Evolutionary conservation across 805 yeast genomes (phyloP).

Genomic region (Saccharomycopsis selenospora): DNA sequence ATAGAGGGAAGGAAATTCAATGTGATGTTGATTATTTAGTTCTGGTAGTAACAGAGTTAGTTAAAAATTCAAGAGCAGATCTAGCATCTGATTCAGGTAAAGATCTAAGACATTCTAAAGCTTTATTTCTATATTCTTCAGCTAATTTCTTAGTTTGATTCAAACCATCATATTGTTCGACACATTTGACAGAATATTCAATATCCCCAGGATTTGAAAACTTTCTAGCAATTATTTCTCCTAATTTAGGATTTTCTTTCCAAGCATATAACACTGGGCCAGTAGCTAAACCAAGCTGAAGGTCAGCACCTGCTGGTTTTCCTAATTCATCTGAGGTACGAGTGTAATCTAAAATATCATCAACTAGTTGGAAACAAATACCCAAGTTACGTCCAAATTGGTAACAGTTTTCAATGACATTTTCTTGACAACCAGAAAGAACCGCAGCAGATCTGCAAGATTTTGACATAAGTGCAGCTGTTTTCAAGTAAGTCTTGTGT

Average conservation of each 20-base stretch:
- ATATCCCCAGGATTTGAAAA: constrained; percentile 79
- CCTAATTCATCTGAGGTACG: constrained; percentile 81
- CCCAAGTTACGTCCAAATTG: constrained; percentile 91
- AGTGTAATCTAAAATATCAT: constrained; percentile 92
- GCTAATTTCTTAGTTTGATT: constrained; percentile 72
- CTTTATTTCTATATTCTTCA: constrained; percentile 65
- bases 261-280: constrained; percentile 96
- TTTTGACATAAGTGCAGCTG: constrained; percentile 91
- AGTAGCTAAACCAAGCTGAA: constrained; percentile 89
- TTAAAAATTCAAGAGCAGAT: constrained; percentile 76
- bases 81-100: constrained; percentile 88
- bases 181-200: constrained; percentile 70
- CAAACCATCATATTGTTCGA: constrained; percentile 64
- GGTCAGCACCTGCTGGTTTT: constrained; percentile 93
- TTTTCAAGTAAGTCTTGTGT: constrained; percentile 91
- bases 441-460: constrained; percentile 91
- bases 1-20: no score
- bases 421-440: constrained; percentile 71
- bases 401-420: constrained; percentile 77
- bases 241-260: constrained; percentile 79
- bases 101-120: constrained; percentile 59
- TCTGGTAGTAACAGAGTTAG: constrained; percentile 78
- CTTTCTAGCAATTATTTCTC: constrained; percentile 75
- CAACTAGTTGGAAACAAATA: constrained; percentile 91
- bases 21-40: constrained; percentile 45